Base-by-base conservation (phyloP, 2,329 filamentous ascomycete genomes). In the Penicillium griseofulvum region DNA sequence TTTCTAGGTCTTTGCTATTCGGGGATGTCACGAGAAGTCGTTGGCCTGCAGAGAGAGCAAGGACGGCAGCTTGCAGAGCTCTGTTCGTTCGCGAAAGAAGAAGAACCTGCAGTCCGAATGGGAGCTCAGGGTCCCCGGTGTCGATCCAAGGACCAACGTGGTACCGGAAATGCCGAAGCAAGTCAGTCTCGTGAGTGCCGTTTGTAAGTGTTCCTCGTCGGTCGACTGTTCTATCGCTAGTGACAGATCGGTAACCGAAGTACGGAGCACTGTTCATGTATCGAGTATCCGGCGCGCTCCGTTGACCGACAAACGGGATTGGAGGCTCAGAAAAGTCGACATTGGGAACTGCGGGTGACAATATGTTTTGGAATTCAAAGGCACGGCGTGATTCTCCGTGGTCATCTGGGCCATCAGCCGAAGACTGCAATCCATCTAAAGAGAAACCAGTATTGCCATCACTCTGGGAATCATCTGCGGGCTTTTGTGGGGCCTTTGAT, bases 91-190 rank as follows among this genome's bases (percentile, higher is more conserved):
- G 58, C 2, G 58, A 62, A 14, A 65, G 58, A 6, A 67, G 61
- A 16, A 67, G 44, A 2, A 59, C 55, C 10, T 64, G 57, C 2
- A 66, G 49, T 3, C 59, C 64, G 16, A 67, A 58, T 0, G 64
- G 57, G 28, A 65, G 61, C 26, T 61, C 59, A 1, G 65, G 61
- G 26, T 67, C 64, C 5, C 64, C 65, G 0, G 56, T 56, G 19
- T 67, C 65, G 10, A 67, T 66, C 65, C 65, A 67, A 14, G 65
- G 64, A 24, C 62, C 58, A 17, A 66, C 44, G 11, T 61, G 46
- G 43, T 67, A 67, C 12, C 65, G 60, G 19, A 66, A 67, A 45
- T 67, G 63, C 16, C 65, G 59, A 8, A 67, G 34, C 2, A 67
- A 31, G 36, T 59, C 64, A 11, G 64, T 66, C 41, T 67, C 65